Base-by-base conservation (phyloP, 805 yeast genomes). In the Wickerhamomyces sydowiorum region DNA sequence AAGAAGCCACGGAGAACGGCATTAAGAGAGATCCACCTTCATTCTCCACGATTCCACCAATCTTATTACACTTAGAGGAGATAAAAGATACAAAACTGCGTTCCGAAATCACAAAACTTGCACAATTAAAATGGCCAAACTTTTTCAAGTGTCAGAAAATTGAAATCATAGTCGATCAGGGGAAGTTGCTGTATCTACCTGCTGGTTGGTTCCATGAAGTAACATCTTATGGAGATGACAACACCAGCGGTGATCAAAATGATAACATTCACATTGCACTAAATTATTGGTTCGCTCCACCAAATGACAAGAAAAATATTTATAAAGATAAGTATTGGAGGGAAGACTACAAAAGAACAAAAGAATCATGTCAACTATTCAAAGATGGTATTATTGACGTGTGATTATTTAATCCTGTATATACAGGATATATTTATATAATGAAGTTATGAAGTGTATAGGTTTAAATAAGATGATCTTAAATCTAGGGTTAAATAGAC, bases 121-220 rank as follows among this genome's bases (percentile, higher is more conserved):
- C 76, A 1, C 48, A 64, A n/a, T 40, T 47, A 5, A 56, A 66
- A 24, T 82, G 73, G 60, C 84, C 85, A 0, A 66, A 69, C 1
- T 66, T 80, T 39, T 53, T 69, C 32, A 46, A 60, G 1, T 64
- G 77, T 2, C 59, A 65, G 17, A 66, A 68, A 36, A 53, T 71
- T 14, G 64, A 70, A 15, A 78, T 78, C 2, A 65, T 72, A 54
- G 49, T 84, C 22, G 54, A 69, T 23, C 79, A 82, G 0, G 88
- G 88, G 0, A 78, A 82, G 38, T 76, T 81, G 80, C 57, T 84
- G 19, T 84, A 75, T 54, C 56, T 84, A 21, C 91, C 91, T 1
- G 74, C 85, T 1, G 89, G 91, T 3, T 84, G 90, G 90, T 84
- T 84, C 53, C 91, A 84, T 56, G 91, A 84, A 57, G 91, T 84